Percentiles rank a stretch among this genome's conserved stretches.
Conservation (phyloP, 768 basidiomycete genomes). For the Naganishia randhawae region DNA sequence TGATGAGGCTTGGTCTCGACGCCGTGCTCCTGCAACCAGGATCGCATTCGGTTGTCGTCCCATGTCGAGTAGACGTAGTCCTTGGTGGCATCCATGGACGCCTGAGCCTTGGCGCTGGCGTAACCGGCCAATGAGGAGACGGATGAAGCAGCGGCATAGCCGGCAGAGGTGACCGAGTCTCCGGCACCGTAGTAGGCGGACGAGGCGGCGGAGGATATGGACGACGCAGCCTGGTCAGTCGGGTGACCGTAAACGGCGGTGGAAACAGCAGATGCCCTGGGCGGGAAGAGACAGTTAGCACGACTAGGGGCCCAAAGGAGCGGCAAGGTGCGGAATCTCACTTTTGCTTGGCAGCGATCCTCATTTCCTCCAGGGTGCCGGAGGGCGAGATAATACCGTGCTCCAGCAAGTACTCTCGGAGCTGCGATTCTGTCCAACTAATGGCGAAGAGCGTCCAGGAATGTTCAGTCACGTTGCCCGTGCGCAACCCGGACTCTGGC, state of each 20-base stretch:
- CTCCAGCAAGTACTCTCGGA: constrained; percentile 78
- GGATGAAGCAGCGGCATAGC: constrained; percentile 36
- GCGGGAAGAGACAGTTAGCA: constrained; percentile 53
- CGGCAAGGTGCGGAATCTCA: constrained; percentile 35
- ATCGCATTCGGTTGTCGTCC: constrained; percentile 67
- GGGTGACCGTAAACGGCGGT: constrained; percentile 56
- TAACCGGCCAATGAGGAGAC: constrained; percentile 43
- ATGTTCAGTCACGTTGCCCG: too few relatives aligned
- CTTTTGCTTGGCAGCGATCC: constrained; percentile 69
- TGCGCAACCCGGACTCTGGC: too few relatives aligned
- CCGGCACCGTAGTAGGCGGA: constrained; percentile 38
- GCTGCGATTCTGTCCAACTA: constrained; percentile 73
- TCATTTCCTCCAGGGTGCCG: constrained; percentile 72
- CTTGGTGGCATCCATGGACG: constrained; percentile 63
- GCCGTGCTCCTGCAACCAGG: constrained; percentile 70
- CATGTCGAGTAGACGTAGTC: constrained; percentile 88
- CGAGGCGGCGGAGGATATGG: constrained; percentile 41
- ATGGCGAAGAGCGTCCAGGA: constrained; percentile 4
- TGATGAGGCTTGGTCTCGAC: constrained; percentile 63
- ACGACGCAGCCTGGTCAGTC: constrained; percentile 50
- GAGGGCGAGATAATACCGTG: constrained; percentile 81
- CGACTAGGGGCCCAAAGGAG: neutral
- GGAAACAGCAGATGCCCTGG: constrained; percentile 58
- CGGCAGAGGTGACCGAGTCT: constrained; percentile 43
- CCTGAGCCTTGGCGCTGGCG: constrained; percentile 44